Evolutionary conservation across 306 rosid species (phyloP).

Genomic region (Gastrolobium villosum): DNA sequence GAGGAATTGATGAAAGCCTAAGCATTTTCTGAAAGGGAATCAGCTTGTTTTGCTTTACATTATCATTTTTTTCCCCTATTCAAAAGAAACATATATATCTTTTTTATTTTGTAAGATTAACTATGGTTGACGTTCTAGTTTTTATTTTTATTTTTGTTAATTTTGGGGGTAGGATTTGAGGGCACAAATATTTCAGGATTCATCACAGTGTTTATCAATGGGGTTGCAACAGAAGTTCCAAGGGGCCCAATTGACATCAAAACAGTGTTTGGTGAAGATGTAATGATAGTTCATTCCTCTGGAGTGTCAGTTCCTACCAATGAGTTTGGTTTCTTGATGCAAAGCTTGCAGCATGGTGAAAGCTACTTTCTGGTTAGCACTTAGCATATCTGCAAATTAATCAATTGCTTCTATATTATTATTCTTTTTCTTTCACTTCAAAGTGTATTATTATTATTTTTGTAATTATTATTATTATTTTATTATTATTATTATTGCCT

Average conservation of each 20-base stretch:
- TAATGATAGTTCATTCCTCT: conserved; percentile 79
- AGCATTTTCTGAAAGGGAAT: too few relatives aligned
- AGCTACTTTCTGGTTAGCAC: conserved; percentile 76
- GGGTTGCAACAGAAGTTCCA: conserved; percentile 77
- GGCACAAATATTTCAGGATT: conserved; percentile 49
- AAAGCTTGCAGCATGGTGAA: conserved; percentile 81
- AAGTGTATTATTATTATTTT: too few relatives aligned
- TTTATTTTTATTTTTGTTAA: too few relatives aligned
- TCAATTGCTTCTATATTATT: neutral
- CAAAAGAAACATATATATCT: neutral
- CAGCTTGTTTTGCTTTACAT: neutral
- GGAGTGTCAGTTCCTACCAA: conserved; percentile 76
- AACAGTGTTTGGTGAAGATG: conserved; percentile 70
- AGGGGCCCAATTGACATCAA: conserved; percentile 75
- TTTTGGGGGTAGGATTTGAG: too few relatives aligned
- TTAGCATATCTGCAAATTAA: conserved; percentile 4
- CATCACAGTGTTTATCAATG: conserved; percentile 86
- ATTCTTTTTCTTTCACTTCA: neutral
- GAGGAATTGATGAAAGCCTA: too few relatives aligned
- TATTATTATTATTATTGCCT: neutral
- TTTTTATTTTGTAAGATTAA: neutral
- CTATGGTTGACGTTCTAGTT: too few relatives aligned
- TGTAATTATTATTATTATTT: neutral
- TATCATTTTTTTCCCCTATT: neutral
- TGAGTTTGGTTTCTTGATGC: conserved; percentile 76